These are phyloP conservation scores for Gossypium sturtianum DNA, from an alignment of 345 rosid species.

Conservation along the genomic window DNA sequence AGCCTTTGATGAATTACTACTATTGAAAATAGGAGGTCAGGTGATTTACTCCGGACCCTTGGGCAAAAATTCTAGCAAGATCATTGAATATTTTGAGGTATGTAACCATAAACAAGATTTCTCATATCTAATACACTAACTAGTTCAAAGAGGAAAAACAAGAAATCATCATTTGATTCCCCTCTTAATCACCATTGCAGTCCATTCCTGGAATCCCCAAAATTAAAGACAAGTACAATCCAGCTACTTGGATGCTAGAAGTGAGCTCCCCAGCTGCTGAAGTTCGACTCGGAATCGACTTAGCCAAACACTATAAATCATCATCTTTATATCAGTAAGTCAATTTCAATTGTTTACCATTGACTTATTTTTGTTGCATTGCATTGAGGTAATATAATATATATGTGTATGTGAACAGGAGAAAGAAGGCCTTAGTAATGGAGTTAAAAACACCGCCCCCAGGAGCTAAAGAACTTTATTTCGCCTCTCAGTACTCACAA, in stretches of 20 bases:
- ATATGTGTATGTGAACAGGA: conserved; percentile 25
- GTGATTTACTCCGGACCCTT: not conserved
- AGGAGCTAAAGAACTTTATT: conserved; percentile 42
- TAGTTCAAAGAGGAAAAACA: not conserved
- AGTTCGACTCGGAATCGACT: conserved; percentile 56
- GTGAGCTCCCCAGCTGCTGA: conserved; percentile 80
- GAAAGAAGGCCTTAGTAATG: conserved; percentile 45
- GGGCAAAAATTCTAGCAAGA: not conserved
- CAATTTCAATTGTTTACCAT: not conserved
- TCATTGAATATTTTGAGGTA: conserved; percentile 39
- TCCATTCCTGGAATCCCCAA: conserved; percentile 41
- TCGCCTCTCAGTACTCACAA: conserved; percentile 42
- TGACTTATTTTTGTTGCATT: not conserved
- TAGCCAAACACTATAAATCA: conserved; percentile 59
- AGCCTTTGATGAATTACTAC: not conserved
- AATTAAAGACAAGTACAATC: conserved; percentile 69
- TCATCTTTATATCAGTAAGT: conserved; percentile 50
- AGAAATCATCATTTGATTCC: conserved; percentile 2
- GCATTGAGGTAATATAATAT: not conserved
- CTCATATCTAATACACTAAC: not conserved
- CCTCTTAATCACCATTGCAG: conserved; percentile 20
- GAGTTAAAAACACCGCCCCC: conserved; percentile 46
- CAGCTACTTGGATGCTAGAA: conserved; percentile 92
- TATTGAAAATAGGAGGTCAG: not conserved
- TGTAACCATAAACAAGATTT: not conserved